Conservation (phyloP, 306 rosid species). For the Corylus americana region DNA sequence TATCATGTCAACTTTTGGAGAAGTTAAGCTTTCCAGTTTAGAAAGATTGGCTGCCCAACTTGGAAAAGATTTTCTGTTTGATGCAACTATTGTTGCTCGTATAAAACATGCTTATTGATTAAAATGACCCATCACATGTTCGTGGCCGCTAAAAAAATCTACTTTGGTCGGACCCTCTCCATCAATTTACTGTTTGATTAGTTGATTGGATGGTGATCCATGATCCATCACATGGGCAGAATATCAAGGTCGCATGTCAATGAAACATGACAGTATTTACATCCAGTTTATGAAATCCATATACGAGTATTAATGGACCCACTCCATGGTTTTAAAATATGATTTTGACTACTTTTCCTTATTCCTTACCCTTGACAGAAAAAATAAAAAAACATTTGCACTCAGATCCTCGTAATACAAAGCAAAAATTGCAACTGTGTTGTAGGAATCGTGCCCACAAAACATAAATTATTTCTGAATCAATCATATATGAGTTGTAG, state of each 20-base stretch:
- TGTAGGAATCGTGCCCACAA: slow-evolving; percentile 7
- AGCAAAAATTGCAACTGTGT: neutral
- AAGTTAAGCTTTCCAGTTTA: neutral
- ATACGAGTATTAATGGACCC: no score
- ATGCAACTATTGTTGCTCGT: neutral
- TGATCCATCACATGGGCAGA: neutral
- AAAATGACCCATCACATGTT: neutral
- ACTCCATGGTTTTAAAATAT: no score
- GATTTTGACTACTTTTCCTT: no score
- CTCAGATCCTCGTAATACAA: neutral
- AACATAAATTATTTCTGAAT: slow-evolving; percentile 19
- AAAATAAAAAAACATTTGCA: no score
- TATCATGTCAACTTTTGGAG: neutral
- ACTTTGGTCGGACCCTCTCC: slow-evolving; percentile 30
- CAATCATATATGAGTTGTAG: slow-evolving; percentile 18
- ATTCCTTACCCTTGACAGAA: no score
- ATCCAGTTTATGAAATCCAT: no score
- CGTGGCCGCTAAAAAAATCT: neutral
- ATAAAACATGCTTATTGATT: neutral
- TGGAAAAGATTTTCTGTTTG: neutral
- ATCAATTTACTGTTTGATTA: slow-evolving; percentile 12
- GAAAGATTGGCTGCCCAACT: neutral
- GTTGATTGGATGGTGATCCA: neutral
- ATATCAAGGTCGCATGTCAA: neutral
- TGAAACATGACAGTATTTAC: neutral